Base-by-base conservation (phyloP, 2,329 filamentous ascomycete genomes). In the Neofusicoccum parvum region DNA sequence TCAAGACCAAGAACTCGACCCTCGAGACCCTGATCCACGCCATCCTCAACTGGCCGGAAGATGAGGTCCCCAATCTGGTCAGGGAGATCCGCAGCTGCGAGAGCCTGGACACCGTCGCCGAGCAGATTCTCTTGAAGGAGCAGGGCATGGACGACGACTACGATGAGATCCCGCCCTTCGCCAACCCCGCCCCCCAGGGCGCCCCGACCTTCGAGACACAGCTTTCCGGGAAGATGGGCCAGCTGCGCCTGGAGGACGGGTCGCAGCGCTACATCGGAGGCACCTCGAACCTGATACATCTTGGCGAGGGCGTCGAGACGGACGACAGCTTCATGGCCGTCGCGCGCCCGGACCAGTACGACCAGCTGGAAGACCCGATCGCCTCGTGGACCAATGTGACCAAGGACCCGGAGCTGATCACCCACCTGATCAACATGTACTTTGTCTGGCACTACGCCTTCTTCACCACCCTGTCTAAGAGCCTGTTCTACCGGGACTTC, bases 371-470 rank as follows among this genome's bases (percentile, higher is more conserved):
- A 60, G 86, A 94, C 67, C 89, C 92, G 3, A 84, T 95, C 63
- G 88, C 87, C 20, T 94, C 90, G 63, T 99, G 95, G 95, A 96
- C 94, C 0, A 87, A 84, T 15, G 92, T 97, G 51, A 97, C 92
- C 1, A 83, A 88, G 59, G 92, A 97, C 75, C 84, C 88, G 27
- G 86, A 90, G 63, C 83, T 97, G 51, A 88, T 97, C 70, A 86
- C 89, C 15, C 94, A 97, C 77, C 86, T 99, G 17, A 87, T 99
- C 74, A 94, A 94, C 73, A 94, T 98, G 92, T 99, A 99, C 79
- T 98, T 98, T 80, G 92, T 89, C 71, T 98, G 94, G 91, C 95
- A 98, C 78, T 98, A 98, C 77, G 90, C 93, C 17, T 98, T 95
- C 79, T 99, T 98, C 76, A 94, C 93, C 3, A 95, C 92, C 0